Evolutionary conservation across 148 eudicot genomes (phyloP).

Genomic region (Oxyria digyna): DNA sequence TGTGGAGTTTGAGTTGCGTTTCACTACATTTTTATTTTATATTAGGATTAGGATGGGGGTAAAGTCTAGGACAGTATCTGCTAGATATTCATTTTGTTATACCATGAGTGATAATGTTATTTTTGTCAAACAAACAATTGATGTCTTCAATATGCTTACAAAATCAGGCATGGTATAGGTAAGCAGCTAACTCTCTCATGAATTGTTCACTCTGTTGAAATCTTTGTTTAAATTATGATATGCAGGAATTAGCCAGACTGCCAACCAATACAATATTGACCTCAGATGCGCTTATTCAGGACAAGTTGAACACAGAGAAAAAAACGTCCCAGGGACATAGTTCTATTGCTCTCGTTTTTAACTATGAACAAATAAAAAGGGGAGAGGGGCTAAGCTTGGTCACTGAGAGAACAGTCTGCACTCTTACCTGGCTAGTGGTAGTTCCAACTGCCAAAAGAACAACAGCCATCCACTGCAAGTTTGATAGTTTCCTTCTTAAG

Average conservation of each 20-base stretch:
- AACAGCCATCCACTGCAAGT: constrained; percentile 96
- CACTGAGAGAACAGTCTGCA: background rate
- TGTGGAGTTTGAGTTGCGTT: background rate
- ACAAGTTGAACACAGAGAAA: background rate
- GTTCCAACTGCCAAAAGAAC: constrained; percentile 86
- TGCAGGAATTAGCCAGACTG: background rate
- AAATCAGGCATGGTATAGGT: background rate
- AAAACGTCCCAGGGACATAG: background rate
- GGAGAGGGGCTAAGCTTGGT: background rate
- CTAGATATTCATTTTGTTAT: background rate
- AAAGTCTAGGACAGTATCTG: background rate
- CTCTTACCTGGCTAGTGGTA: constrained; percentile 90
- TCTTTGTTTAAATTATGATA: background rate
- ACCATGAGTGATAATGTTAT: background rate
- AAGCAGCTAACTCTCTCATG: background rate
- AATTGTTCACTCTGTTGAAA: background rate
- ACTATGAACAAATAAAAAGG: background rate
- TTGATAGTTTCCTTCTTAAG: constrained; percentile 73
- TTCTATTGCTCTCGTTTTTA: background rate
- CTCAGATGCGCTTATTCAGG: background rate
- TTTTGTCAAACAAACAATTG: background rate
- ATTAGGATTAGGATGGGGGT: background rate
- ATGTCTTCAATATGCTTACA: background rate
- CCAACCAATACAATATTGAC: background rate
- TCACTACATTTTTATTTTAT: background rate